These are phyloP conservation scores for Glonium stellatum DNA, from an alignment of 495 filamentous ascomycete genomes.

Conservation along the genomic window DNA sequence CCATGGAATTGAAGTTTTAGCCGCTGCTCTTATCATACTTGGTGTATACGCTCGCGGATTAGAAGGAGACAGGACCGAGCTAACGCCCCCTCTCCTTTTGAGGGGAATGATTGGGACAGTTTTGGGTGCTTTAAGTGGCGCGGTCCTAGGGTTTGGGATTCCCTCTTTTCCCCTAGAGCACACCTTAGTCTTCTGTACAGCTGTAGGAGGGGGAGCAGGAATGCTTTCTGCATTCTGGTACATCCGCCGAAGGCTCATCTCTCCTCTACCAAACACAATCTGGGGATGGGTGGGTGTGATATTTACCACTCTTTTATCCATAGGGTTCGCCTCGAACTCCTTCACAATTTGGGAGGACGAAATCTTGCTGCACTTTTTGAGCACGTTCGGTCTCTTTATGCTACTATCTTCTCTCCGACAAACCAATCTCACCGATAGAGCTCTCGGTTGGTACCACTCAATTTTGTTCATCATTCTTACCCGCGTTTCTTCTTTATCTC, in stretches of 20 bases:
- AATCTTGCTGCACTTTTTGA: constrained; percentile 84
- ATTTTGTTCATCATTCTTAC: constrained; percentile 74
- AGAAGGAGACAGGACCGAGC: constrained; percentile 44
- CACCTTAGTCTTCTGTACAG: constrained; percentile 44
- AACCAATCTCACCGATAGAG: constrained; percentile 53
- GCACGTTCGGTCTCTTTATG: constrained; percentile 71
- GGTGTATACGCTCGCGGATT: constrained; percentile 63
- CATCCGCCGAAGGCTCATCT: constrained; percentile 42
- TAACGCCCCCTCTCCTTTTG: constrained; percentile 44
- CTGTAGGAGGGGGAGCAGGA: constrained; percentile 56
- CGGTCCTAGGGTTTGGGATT: constrained; percentile 21
- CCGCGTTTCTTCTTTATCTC: constrained; percentile 77
- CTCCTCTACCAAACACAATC: constrained; percentile 65
- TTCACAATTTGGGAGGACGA: constrained; percentile 99
- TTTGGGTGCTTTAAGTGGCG: constrained; percentile 30
- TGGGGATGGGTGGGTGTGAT: constrained; percentile 83
- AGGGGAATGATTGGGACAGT: constrained; percentile 33
- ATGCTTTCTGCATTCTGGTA: constrained; percentile 51
- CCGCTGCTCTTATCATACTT: constrained; percentile 57
- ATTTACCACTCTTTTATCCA: constrained; percentile 73
- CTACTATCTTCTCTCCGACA: constrained; percentile 69
- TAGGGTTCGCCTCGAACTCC: constrained; percentile 93
- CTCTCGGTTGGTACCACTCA: constrained; percentile 75
- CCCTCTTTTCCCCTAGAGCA: constrained; percentile 25
- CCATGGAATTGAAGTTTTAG: constrained; percentile 64